Percentiles rank a stretch among this genome's conserved stretches.
phyloP scores from a whole-genome alignment of 2,329 filamentous ascomycete species.

The Trichophyton verrucosum region DNA sequence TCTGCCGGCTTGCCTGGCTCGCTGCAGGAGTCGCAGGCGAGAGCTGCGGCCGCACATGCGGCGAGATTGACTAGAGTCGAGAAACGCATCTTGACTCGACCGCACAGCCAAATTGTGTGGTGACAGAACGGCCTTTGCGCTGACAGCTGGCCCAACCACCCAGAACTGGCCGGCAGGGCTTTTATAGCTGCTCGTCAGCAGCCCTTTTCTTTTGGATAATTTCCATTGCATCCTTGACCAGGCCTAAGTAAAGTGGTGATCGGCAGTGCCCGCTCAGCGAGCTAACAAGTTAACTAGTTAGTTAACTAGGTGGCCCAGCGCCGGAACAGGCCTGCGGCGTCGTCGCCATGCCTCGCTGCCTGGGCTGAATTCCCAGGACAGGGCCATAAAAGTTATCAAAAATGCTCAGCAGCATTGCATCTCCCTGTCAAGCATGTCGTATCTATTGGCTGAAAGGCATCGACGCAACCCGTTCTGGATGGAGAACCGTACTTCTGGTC shows the following conservation, averaged over 20 bases:
- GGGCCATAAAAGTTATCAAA: background rate
- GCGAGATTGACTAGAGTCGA: conserved; percentile 5
- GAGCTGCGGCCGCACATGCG: background rate
- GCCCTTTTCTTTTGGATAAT: no score
- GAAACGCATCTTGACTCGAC: conserved; percentile 4
- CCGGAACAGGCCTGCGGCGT: background rate
- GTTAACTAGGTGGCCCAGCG: no score
- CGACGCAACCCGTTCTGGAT: background rate
- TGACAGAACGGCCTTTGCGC: background rate
- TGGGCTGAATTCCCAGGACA: background rate
- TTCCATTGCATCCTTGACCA: no score
- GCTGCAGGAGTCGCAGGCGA: conserved; percentile 16
- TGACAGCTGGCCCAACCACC: no score
- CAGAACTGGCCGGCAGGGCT: background rate
- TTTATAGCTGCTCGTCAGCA: no score
- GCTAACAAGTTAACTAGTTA: no score
- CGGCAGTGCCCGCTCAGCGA: no score
- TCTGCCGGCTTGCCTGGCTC: conserved; percentile 12
- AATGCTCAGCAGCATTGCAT: background rate
- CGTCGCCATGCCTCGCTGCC: background rate
- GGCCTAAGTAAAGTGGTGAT: no score
- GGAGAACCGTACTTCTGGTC: background rate
- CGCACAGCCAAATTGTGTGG: background rate
- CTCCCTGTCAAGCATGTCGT: background rate
- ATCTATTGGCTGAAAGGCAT: conserved; percentile 1